Evolutionary conservation across 2,329 filamentous ascomycete species (phyloP).

Genomic region (Tolypocladium pustulatum): DNA sequence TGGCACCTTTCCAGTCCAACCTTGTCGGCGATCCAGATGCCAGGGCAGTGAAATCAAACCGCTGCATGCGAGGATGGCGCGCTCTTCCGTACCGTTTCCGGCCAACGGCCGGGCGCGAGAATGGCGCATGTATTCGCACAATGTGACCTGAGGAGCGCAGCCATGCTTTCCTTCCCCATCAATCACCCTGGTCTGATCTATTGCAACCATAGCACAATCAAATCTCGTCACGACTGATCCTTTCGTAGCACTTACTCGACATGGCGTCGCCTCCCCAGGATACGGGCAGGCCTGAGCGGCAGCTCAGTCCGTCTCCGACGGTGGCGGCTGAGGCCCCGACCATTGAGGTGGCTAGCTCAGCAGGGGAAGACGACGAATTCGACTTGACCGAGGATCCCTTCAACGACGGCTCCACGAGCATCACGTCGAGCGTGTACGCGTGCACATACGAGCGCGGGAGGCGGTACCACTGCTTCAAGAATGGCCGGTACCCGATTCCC

Average conservation of each 20-base stretch:
- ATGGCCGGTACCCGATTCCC: slow-evolving; percentile 25
- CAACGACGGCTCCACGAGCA: slow-evolving; percentile 2
- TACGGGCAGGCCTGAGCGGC: not conserved
- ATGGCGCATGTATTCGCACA: not conserved
- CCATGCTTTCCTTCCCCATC: not conserved
- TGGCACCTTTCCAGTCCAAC: not conserved
- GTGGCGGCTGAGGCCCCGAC: not conserved
- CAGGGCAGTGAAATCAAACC: not conserved
- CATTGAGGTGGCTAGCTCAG: slow-evolving; percentile 1
- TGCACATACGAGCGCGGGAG: slow-evolving; percentile 5
- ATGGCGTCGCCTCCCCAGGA: not conserved
- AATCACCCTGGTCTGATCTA: not conserved
- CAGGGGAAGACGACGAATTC: slow-evolving; percentile 1
- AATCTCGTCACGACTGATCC: not conserved
- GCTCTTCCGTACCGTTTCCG: not conserved
- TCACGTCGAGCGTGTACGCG: slow-evolving; percentile 6
- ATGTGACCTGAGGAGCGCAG: not conserved
- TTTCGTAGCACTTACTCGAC: not conserved
- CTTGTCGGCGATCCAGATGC: not conserved
- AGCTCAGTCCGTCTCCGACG: not conserved
- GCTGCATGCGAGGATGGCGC: not conserved
- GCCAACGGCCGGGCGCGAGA: not conserved
- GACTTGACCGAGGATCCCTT: slow-evolving; percentile 2
- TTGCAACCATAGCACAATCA: not conserved
- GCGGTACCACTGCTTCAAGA: slow-evolving; percentile 22